A percentile compares a stretch with the other conserved stretches of the same genome.
phyloP scores from a whole-genome alignment of 2,329 filamentous ascomycete species.

The Mollisiaceae sp. region DNA sequence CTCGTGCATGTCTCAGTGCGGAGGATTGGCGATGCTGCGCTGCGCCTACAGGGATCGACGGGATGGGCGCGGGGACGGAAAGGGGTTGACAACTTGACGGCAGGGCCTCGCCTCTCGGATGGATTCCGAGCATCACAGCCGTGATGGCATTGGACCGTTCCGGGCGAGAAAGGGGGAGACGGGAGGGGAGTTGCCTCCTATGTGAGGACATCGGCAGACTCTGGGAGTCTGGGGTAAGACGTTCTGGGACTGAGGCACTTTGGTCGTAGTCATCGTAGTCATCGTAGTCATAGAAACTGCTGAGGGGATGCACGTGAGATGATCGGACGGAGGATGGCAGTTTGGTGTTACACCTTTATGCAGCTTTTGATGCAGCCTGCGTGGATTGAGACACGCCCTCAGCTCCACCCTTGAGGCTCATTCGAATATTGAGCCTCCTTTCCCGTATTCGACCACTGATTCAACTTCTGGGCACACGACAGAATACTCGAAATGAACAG shows the following conservation, averaged over 20 bases:
- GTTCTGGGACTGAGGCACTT: not conserved
- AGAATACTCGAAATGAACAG: not conserved
- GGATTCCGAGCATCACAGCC: not conserved
- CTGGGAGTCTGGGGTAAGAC: slow-evolving; percentile 17
- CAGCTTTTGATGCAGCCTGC: not conserved
- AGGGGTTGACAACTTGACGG: not conserved
- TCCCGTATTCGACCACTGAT: not conserved
- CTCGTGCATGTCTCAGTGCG: slow-evolving; percentile 27
- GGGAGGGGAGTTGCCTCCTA: not conserved
- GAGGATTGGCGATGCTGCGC: slow-evolving; percentile 16
- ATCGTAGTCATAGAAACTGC: not conserved
- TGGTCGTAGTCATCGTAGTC: not conserved
- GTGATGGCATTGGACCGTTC: slow-evolving; percentile 1
- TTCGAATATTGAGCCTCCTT: slow-evolving; percentile 4
- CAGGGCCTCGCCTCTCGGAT: not conserved
- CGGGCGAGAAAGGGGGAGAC: not conserved
- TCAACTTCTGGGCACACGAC: not conserved
- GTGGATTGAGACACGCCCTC: not conserved
- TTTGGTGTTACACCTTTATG: not conserved
- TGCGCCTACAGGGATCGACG: slow-evolving; percentile 16
- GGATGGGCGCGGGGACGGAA: slow-evolving; percentile 20
- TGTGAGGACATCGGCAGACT: not conserved
- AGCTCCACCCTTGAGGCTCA: slow-evolving; percentile 13
- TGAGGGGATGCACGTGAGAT: slow-evolving; percentile 7
- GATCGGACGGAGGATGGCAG: slow-evolving; percentile 1